Percentiles rank a stretch among this genome's conserved stretches.
Evolutionary conservation across 257 asterid genomes (phyloP).

Genomic region (Eustoma russellianum): DNA sequence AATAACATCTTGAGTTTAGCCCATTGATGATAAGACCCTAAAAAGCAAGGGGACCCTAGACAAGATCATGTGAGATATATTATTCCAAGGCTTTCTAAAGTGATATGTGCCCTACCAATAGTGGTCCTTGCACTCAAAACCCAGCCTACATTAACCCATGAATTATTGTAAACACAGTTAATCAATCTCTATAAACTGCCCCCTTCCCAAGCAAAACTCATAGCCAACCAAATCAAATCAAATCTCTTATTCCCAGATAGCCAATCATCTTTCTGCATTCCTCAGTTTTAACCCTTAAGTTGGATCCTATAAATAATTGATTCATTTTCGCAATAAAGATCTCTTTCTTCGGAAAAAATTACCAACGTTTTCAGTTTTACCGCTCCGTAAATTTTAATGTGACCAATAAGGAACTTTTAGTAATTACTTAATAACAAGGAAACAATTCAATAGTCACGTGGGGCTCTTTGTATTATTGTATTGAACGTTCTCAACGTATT

Average conservation of each 20-base stretch:
- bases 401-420: too few species aligned
- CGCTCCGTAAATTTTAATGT: too few species aligned
- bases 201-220: too few species aligned
- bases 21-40: background rate
- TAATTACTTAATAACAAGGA: too few species aligned
- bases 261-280: background rate
- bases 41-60: background rate
- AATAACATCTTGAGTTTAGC: too few species aligned
- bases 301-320: background rate
- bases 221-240: background rate
- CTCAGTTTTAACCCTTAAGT: background rate
- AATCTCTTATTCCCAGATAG: background rate
- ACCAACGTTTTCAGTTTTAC: too few species aligned
- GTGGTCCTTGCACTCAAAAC: constrained; percentile 9
- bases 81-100: background rate
- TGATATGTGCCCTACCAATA: background rate
- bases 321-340: background rate
- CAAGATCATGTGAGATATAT: constrained; percentile 4
- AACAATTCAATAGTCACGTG: too few species aligned
- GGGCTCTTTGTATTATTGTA: too few species aligned
- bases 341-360: too few species aligned
- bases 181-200: background rate
- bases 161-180: background rate
- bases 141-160: background rate
- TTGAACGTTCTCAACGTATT: too few species aligned